A percentile compares a stretch with the other conserved stretches of the same genome.
These are phyloP conservation scores for Brassica incana DNA, from an alignment of 345 rosid genomes.

Conservation along the genomic window DNA sequence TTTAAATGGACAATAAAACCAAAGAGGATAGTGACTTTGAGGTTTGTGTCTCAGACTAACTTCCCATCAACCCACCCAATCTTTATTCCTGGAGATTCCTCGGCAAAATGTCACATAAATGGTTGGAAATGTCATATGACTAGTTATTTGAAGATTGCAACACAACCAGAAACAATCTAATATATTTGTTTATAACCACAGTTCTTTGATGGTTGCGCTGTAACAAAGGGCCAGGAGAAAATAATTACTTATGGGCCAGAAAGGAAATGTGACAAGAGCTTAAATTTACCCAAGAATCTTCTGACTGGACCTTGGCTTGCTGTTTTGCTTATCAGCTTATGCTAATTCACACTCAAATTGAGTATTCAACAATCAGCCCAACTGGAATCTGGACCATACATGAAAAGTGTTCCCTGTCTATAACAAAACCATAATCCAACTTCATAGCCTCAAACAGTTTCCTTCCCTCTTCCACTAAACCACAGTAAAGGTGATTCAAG, in stretches of 20 bases:
- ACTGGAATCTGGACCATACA: constrained; percentile 54
- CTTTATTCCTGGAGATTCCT: not conserved
- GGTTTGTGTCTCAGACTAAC: constrained; percentile 12
- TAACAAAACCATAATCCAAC: constrained; percentile 53
- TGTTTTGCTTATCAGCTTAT: constrained; percentile 5
- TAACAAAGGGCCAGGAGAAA: not conserved
- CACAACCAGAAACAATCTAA: not conserved
- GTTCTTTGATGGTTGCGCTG: not conserved
- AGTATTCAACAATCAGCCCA: constrained; percentile 34
- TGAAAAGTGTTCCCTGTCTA: constrained; percentile 68
- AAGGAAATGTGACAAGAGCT: not conserved
- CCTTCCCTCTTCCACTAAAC: constrained; percentile 70
- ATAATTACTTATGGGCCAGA: not conserved
- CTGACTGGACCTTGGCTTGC: not conserved
- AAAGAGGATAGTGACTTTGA: not conserved
- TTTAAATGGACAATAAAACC: constrained; percentile 23
- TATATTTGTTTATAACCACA: not conserved
- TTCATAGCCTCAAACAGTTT: constrained; percentile 64
- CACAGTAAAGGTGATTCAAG: constrained; percentile 66
- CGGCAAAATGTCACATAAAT: not conserved
- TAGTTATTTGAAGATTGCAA: not conserved
- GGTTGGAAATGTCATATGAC: not conserved
- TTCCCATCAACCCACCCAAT: not conserved
- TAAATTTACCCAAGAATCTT: constrained; percentile 3
- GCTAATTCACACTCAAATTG: not conserved